Percentiles rank a stretch among this genome's conserved stretches.
Conservation (phyloP, 2,329 filamentous ascomycete species). For the Passalora sequoiae region DNA sequence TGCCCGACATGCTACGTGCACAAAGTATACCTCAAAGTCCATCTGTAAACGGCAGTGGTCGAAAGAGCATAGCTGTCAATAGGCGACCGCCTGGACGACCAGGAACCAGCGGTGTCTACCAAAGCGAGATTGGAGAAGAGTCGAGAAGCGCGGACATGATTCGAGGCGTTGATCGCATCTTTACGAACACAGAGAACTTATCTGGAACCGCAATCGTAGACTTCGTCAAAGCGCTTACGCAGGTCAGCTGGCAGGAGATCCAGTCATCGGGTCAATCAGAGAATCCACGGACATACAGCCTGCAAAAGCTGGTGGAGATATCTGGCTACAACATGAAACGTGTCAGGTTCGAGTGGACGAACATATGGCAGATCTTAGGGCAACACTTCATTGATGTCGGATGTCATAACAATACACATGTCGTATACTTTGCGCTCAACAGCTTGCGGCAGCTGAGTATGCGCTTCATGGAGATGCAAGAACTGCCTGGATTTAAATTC, state of each 20-base stretch:
- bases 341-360: conserved; percentile 97
- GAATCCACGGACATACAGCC: conserved; percentile 89
- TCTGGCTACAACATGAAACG: conserved; percentile 99
- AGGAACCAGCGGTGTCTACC: conserved; percentile 46
- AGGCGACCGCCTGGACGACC: conserved; percentile 46
- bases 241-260: conserved; percentile 99
- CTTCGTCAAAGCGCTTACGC: conserved; percentile 85
- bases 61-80: conserved; percentile 51
- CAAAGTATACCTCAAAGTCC: conserved; percentile 16
- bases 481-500: conserved; percentile 97
- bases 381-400: conserved; percentile 98
- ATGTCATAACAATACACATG: conserved; percentile 90
- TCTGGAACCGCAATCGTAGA: conserved; percentile 92
- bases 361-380: conserved; percentile 95
- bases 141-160: conserved; percentile 90
- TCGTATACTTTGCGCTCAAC: conserved; percentile 96
- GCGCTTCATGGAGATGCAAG: conserved; percentile 98
- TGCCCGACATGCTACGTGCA: conserved; percentile 86
- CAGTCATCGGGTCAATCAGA: conserved; percentile 95
- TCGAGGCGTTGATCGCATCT: conserved; percentile 89
- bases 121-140: conserved; percentile 81
- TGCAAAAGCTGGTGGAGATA: conserved; percentile 98
- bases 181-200: conserved; percentile 90
- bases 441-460: conserved; percentile 93
- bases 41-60: conserved; percentile 14